A percentile compares a stretch with the other conserved stretches of the same genome.
Evolutionary conservation across 257 asterid species (phyloP).

Genomic region (Coffea eugenioides): DNA sequence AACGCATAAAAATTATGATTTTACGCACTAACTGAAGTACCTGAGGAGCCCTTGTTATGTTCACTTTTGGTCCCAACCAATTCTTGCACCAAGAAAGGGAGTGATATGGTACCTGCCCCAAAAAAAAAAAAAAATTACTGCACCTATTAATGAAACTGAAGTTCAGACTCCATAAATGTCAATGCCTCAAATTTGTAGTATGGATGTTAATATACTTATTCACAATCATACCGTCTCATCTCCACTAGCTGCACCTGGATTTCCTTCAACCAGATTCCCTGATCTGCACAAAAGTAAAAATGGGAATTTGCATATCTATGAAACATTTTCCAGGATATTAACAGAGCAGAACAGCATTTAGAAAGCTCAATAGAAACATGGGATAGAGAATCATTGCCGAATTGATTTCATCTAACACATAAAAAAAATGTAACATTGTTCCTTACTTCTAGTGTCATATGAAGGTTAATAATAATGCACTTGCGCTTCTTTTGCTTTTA

Average conservation of each 20-base stretch:
- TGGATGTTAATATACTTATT: conserved; percentile 6
- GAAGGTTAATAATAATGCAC: neutral
- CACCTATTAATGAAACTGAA: conserved; percentile 24
- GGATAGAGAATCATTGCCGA: neutral
- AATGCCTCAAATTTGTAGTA: neutral
- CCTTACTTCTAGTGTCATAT: neutral
- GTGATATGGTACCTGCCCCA: conserved; percentile 76
- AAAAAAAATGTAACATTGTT: neutral
- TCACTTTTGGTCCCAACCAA: conserved; percentile 92
- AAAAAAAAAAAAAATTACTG: conserved; percentile 12
- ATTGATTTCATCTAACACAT: neutral
- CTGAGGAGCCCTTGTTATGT: conserved; percentile 98
- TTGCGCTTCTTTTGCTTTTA: neutral
- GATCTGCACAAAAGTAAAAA: conserved; percentile 56
- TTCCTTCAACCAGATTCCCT: conserved; percentile 88
- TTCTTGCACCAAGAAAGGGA: conserved; percentile 99
- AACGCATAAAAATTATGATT: neutral
- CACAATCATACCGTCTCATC: conserved; percentile 84
- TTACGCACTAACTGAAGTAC: conserved; percentile 26
- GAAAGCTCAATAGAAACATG: neutral
- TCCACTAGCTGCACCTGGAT: conserved; percentile 87
- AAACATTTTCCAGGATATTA: neutral
- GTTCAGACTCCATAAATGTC: neutral
- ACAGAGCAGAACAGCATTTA: neutral
- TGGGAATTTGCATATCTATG: neutral